Evolutionary conservation across 768 basidiomycete species (phyloP).

Genomic region (Hortiboletus campestris): DNA sequence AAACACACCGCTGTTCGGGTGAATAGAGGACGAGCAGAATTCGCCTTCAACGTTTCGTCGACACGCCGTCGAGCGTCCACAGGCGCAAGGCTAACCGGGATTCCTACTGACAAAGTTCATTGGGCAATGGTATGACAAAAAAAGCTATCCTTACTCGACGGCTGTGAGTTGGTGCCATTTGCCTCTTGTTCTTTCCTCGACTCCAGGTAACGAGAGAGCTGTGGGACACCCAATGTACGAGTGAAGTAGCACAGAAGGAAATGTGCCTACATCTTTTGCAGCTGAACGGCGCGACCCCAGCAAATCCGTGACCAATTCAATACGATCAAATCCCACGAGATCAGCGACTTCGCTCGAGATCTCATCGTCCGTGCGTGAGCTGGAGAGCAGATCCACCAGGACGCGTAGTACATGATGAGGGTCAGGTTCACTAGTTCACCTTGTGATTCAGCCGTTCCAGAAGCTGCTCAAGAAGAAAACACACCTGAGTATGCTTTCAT

Average conservation of each 20-base stretch:
- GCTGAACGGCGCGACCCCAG: constrained; percentile 53
- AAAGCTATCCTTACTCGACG: constrained; percentile 7
- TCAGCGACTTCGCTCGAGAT: constrained; percentile 80
- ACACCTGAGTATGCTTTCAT: constrained; percentile 17
- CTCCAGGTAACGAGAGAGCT: constrained; percentile 18
- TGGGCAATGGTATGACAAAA: neutral
- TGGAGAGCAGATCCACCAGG: constrained; percentile 43
- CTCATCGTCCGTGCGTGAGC: constrained; percentile 55
- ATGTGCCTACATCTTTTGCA: constrained; percentile 45
- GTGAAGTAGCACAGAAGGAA: neutral
- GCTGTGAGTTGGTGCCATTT: neutral
- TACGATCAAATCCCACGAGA: constrained; percentile 78
- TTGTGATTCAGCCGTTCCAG: constrained; percentile 1
- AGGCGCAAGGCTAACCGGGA: constrained; percentile 34
- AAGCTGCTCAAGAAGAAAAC: neutral
- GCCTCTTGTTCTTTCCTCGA: neutral
- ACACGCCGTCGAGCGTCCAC: constrained; percentile 59
- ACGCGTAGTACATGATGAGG: constrained; percentile 8
- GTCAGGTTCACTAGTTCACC: constrained; percentile 13
- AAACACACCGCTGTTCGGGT: constrained; percentile 49
- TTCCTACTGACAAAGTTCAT: neutral
- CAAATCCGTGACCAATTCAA: constrained; percentile 75
- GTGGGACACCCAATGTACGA: neutral
- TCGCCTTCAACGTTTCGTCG: constrained; percentile 56
- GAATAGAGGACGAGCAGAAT: constrained; percentile 67